Base-by-base conservation (phyloP, 257 asterid genomes). In the Eustoma russellianum region DNA sequence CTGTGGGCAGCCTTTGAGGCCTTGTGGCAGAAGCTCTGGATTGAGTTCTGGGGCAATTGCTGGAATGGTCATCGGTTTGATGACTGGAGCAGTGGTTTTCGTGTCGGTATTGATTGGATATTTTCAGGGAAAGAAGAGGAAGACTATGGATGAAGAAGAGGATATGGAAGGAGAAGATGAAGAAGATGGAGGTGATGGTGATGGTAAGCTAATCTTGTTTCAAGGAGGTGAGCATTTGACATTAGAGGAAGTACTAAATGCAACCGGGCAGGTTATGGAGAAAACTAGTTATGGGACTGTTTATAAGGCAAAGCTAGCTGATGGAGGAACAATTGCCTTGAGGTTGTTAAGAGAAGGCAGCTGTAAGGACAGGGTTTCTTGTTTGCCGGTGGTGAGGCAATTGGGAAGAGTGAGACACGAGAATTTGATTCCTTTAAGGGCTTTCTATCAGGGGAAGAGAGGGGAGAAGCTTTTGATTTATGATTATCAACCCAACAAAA, bases 221-320 rank as follows among this genome's bases (percentile, higher is more conserved):
- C 95, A 83, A 54, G 99, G 97, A 0, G 99, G 99, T 0, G 99
- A 92, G 83, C 91, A 92, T 71, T 66, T 92, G 56, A 68, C 85
- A 6, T 68, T 88, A 46, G 99, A 92, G 77, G 99, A 88, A 57
- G 97, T 92, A 11, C 61, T 92, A 74, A 92, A 88, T 38, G 99
- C 99, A 0, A 88, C 97, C 0, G 99, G 99, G 48, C 99, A 92
- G 69, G 97, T 92, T 7, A 76, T 88, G 85, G 99, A 92, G 83
- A 92, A 88, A 56, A 85, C 93, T 3, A 83, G 92, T 33, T 88
- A 88, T 63, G 99, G 99, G 61, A 92, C 99, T 0, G 87, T 81
- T 16, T 92, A 92, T 55, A 92, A 88, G 77, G 99, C 97, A 0
- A 92, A 92, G 77, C 70, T 92, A 17, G 85, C 81, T 0, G 99